Evolutionary conservation across 371 early-diverging fungal species (phyloP).

Genomic region (Umbelopsis sp.): DNA sequence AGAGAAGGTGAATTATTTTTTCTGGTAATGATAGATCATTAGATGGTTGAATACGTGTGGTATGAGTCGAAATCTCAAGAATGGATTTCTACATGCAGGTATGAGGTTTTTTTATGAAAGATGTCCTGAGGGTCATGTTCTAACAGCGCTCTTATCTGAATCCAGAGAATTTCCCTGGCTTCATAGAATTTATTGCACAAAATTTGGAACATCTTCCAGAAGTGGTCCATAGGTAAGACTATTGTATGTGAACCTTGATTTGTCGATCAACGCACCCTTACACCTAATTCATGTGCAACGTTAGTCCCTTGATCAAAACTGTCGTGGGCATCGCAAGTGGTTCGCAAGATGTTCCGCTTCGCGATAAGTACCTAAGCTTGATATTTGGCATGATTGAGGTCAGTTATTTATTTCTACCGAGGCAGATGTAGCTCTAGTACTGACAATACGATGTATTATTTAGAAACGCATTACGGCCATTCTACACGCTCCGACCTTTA

Average conservation of each 20-base stretch:
- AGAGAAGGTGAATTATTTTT: background rate
- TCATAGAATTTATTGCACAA: slow-evolving; percentile 64
- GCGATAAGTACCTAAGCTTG: slow-evolving; percentile 56
- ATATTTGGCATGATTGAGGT: slow-evolving; percentile 65
- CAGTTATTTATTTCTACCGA: background rate
- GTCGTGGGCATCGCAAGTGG: slow-evolving; percentile 68
- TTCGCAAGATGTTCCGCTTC: slow-evolving; percentile 50
- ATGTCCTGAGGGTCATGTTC: background rate
- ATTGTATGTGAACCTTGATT: background rate
- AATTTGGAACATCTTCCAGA: slow-evolving; percentile 68
- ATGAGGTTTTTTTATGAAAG: slow-evolving; percentile 14
- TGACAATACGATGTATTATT: background rate
- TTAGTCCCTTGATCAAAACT: slow-evolving; percentile 68
- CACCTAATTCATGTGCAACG: background rate
- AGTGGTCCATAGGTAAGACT: slow-evolving; percentile 61
- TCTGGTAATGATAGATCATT: slow-evolving; percentile 48
- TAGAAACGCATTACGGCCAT: slow-evolving; percentile 57
- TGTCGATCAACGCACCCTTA: background rate
- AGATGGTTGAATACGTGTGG: slow-evolving; percentile 63
- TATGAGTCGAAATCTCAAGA: slow-evolving; percentile 48
- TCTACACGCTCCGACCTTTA: slow-evolving; percentile 63
- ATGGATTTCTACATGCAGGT: slow-evolving; percentile 66
- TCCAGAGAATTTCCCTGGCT: slow-evolving; percentile 59
- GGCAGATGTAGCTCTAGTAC: background rate
- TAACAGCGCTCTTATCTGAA: background rate